phyloP scores from a whole-genome alignment of 2,329 filamentous ascomycete genomes.

The Xylaria sp. region DNA sequence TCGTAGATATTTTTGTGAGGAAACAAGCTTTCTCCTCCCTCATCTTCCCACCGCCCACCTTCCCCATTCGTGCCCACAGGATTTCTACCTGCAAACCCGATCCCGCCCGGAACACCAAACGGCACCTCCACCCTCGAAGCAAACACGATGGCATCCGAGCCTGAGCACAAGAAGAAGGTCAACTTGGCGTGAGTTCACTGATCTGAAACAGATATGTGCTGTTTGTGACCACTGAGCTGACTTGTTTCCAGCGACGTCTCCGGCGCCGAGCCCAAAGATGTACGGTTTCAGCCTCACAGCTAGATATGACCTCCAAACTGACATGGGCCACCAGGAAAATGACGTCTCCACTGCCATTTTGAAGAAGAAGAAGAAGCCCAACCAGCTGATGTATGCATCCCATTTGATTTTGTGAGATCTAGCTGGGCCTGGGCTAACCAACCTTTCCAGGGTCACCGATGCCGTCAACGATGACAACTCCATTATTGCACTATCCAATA shows the following conservation, averaged over 20 bases:
- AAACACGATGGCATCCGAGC: constrained; percentile 71
- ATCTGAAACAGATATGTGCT: neutral
- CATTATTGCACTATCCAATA: constrained; percentile 96
- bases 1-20: constrained; percentile 6
- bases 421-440: constrained; percentile 8
- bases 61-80: constrained; percentile 10
- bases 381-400: constrained; percentile 80
- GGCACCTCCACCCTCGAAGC: constrained; percentile 16
- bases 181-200: constrained; percentile 70
- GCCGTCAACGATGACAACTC: constrained; percentile 99
- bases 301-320: constrained; percentile 27
- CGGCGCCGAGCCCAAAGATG: constrained; percentile 82
- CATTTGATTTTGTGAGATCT: neutral
- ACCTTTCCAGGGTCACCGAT: constrained; percentile 80
- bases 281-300: constrained; percentile 49
- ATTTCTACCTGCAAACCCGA: constrained; percentile 2
- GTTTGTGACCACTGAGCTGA: constrained; percentile 40
- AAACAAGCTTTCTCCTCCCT: constrained; percentile 9
- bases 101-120: constrained; percentile 13
- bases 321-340: constrained; percentile 64
- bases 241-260: constrained; percentile 73
- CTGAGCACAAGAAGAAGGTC: constrained; percentile 79
- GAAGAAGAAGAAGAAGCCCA: constrained; percentile 99
- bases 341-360: constrained; percentile 94
- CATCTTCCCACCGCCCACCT: constrained; percentile 2